A percentile compares a stretch with the other conserved stretches of the same genome.
Conservation (phyloP, 345 rosid genomes). For the Aquilaria yunnanensis region DNA sequence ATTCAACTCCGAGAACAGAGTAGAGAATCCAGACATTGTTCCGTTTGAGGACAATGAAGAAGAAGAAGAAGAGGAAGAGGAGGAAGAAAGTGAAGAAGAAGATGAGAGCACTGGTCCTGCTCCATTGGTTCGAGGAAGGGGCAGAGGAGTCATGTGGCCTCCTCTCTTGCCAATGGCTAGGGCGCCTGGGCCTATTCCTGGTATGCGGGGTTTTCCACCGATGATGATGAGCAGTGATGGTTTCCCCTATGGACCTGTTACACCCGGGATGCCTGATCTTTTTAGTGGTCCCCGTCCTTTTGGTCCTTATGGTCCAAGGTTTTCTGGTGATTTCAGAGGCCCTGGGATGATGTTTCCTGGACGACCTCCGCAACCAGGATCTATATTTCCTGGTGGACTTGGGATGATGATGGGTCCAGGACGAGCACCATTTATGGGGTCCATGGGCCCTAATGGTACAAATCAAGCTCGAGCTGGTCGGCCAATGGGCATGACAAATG, state of each 20-base stretch:
- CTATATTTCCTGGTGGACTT: constrained; percentile 67
- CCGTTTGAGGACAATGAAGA: constrained; percentile 98
- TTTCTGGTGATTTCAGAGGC: constrained; percentile 82
- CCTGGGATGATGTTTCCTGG: constrained; percentile 97
- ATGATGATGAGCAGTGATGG: constrained; percentile 85
- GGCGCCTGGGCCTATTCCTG: constrained; percentile 82
- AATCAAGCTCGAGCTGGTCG: constrained; percentile 51
- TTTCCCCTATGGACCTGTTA: constrained; percentile 63
- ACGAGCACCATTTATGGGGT: constrained; percentile 81
- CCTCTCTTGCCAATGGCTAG: constrained; percentile 78
- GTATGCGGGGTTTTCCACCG: constrained; percentile 78
- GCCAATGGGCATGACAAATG: constrained; percentile 42
- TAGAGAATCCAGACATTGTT: constrained; percentile 90
- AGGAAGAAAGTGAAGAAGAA: constrained; percentile 91
- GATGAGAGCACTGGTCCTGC: constrained; percentile 54
- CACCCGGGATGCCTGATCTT: constrained; percentile 78
- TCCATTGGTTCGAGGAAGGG: constrained; percentile 82
- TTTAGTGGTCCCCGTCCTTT: constrained; percentile 77
- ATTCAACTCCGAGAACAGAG: constrained; percentile 63
- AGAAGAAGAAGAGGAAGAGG: constrained; percentile 91
- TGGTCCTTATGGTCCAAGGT: constrained; percentile 85
- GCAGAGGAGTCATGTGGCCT: constrained; percentile 97
- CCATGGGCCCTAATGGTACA: constrained; percentile 46
- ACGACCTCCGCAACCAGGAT: constrained; percentile 82
- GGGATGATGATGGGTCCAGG: constrained; percentile 96